These are phyloP conservation scores for Chondrus crispus DNA, from an alignment of 23 red algal genomes.

Conservation along the genomic window DNA sequence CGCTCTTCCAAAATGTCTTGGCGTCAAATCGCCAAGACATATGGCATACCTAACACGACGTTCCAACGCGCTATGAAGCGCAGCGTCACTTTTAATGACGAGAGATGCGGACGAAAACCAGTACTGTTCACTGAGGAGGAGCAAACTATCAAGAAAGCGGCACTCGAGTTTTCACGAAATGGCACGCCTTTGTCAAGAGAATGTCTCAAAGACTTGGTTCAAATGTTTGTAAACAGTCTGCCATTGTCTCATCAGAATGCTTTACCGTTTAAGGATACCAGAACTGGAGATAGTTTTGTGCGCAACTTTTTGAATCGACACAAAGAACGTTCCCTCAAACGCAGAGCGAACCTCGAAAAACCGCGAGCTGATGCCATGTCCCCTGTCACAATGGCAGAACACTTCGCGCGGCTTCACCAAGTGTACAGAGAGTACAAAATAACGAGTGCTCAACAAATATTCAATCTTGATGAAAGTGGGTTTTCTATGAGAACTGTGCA, in stretches of 20 bases:
- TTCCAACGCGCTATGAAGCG: not conserved
- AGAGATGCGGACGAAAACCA: no score
- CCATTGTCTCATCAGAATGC: not conserved
- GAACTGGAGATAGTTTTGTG: no score
- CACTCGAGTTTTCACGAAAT: no score
- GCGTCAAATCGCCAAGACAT: no score
- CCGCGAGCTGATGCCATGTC: not conserved
- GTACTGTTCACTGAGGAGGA: no score
- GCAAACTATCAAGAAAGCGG: no score
- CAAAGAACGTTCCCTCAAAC: not conserved
- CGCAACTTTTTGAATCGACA: not conserved
- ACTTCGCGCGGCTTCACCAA: not conserved
- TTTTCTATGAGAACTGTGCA: not conserved
- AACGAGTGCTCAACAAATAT: not conserved
- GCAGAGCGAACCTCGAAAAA: not conserved
- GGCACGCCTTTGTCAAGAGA: not conserved
- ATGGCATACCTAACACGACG: not conserved
- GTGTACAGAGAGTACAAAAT: not conserved
- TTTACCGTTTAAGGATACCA: not conserved
- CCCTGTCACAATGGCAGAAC: not conserved
- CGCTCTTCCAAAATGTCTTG: no score
- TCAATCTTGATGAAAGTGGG: slow-evolving; percentile 3
- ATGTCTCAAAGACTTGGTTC: not conserved
- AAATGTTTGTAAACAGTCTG: not conserved
- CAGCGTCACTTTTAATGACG: no score